Percentiles rank a stretch among this genome's conserved stretches.
Conservation (phyloP, 345 rosid genomes). For the Turnera subulata region DNA sequence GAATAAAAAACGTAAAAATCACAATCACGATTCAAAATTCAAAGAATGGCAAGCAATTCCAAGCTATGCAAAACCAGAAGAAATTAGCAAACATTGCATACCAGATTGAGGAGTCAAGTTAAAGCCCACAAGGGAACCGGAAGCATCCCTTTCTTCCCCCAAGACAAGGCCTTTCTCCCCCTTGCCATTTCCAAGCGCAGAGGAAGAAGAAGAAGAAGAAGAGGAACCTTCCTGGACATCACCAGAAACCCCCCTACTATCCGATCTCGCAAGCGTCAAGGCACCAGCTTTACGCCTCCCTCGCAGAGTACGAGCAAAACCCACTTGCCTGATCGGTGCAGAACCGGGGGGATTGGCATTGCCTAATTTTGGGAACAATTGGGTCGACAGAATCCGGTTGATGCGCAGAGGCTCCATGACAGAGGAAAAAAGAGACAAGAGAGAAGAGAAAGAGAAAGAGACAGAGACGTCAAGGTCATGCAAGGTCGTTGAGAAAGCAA, state of each 20-base stretch:
- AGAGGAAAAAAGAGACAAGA: too few species aligned
- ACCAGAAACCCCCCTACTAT: not conserved
- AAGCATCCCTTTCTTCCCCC: conserved; percentile 54
- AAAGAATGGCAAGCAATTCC: too few species aligned
- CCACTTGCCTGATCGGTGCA: conserved; percentile 18
- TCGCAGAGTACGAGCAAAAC: conserved; percentile 24
- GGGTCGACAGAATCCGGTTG: conserved; percentile 18
- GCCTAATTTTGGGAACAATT: conserved; percentile 3
- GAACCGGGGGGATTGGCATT: conserved; percentile 2
- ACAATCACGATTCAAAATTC: too few species aligned
- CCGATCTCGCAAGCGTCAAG: conserved; percentile 29
- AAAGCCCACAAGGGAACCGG: conserved; percentile 65
- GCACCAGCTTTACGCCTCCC: conserved; percentile 19
- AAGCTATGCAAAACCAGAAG: not conserved
- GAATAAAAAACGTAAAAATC: too few species aligned
- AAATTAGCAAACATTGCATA: conserved; percentile 16
- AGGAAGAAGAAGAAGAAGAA: conserved; percentile 1
- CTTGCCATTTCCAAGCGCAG: conserved; percentile 21
- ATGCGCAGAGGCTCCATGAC: conserved; percentile 48
- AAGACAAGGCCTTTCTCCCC: conserved; percentile 33
- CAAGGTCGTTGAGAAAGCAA: conserved; percentile 4
- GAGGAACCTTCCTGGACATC: not conserved
- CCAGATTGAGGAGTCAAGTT: conserved; percentile 49
- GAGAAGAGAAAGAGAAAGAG: not conserved
- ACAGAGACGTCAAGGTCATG: conserved; percentile 4